Conservation (phyloP, 441 rosid genomes). For the Eruca vesicaria region DNA sequence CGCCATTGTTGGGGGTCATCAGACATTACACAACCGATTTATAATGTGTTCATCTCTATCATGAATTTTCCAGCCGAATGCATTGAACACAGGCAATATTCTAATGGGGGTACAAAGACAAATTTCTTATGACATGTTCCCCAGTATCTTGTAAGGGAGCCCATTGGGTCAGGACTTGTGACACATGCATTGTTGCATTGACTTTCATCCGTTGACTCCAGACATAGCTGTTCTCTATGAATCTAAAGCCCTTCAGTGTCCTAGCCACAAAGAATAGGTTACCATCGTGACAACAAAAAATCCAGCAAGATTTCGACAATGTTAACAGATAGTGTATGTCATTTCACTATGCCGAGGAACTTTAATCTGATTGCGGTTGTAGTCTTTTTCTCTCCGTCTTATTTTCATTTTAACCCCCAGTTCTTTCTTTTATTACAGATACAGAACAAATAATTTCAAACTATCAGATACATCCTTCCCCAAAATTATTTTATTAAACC, state of each 20-base stretch:
- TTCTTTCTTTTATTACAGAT: not conserved
- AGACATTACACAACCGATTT: not conserved
- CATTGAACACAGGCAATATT: conserved; percentile 24
- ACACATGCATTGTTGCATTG: conserved; percentile 36
- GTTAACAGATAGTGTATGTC: too few relatives aligned
- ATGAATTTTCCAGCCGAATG: conserved; percentile 2
- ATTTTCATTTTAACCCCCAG: not conserved
- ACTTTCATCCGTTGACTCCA: conserved; percentile 25
- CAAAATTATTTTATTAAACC: not conserved
- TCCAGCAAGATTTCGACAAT: not conserved
- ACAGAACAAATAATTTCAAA: not conserved
- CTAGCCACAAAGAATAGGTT: not conserved
- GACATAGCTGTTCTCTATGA: not conserved
- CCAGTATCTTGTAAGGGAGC: conserved; percentile 24
- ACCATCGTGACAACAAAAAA: not conserved
- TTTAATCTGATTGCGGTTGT: too few relatives aligned
- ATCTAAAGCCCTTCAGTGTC: not conserved
- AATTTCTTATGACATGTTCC: conserved; percentile 17
- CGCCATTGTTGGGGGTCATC: conserved; percentile 23
- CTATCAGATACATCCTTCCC: not conserved
- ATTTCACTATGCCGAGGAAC: too few relatives aligned
- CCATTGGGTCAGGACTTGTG: conserved; percentile 25
- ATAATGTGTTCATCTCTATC: not conserved
- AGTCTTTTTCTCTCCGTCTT: not conserved
- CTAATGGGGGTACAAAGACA: conserved; percentile 17